Evolutionary conservation across 2,329 filamentous ascomycete species (phyloP).

Genomic region (Aspergillus sp.): DNA sequence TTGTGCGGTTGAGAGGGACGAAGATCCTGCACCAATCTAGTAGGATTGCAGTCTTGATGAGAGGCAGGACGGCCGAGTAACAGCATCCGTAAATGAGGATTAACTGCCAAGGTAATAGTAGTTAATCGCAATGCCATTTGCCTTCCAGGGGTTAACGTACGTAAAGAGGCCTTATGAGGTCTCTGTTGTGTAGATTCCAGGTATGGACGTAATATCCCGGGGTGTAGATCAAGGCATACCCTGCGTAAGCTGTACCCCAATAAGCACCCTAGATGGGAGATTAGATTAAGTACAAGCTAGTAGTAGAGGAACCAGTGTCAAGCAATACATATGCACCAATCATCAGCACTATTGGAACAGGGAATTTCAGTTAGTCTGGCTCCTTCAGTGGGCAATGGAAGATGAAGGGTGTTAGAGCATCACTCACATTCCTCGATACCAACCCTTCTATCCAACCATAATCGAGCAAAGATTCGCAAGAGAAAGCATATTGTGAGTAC

Average conservation of each 20-base stretch:
- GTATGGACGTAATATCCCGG: conserved; percentile 25
- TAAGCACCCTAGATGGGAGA: conserved; percentile 19
- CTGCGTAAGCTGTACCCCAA: conserved; percentile 23
- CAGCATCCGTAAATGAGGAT: conserved; percentile 38
- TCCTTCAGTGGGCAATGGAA: background rate
- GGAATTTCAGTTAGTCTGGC: background rate
- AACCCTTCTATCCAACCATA: conserved; percentile 22
- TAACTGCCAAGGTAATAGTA: too few species aligned
- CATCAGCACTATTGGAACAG: conserved; percentile 5
- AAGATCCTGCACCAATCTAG: conserved; percentile 48
- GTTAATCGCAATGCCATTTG: too few species aligned
- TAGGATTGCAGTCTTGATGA: conserved; percentile 47
- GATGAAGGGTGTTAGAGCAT: too few species aligned
- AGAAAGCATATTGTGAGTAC: conserved; percentile 20
- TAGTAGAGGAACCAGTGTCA: background rate
- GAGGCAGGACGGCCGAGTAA: conserved; percentile 41
- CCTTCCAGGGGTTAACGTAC: conserved; percentile 9
- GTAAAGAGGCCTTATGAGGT: conserved; percentile 19
- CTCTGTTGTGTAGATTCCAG: conserved; percentile 21
- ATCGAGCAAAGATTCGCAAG: conserved; percentile 19
- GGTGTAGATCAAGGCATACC: conserved; percentile 17
- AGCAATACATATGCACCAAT: conserved; percentile 13
- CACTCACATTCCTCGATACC: conserved; percentile 23
- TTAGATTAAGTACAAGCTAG: too few species aligned
- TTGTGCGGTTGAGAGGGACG: conserved; percentile 27